Evolutionary conservation across 352 stramenopile species (phyloP).

Genomic region (Thraustotheca clavata): DNA sequence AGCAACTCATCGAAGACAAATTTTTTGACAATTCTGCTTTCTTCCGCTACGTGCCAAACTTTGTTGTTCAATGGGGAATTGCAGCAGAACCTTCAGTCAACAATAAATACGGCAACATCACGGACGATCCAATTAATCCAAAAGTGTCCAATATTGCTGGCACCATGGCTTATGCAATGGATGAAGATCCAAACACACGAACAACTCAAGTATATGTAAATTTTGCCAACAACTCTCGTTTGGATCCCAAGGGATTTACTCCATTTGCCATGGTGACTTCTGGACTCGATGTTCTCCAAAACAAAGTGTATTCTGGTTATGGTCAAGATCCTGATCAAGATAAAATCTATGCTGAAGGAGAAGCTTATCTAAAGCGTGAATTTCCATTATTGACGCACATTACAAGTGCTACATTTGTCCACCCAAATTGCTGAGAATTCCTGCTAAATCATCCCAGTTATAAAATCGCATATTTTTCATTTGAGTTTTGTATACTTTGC

Average conservation of each 20-base stretch:
- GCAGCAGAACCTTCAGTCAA: conserved; percentile 33
- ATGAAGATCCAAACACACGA: conserved; percentile 4
- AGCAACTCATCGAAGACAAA: conserved; percentile 28
- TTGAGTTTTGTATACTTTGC: no score
- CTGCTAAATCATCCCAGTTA: not conserved
- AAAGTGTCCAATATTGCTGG: conserved; percentile 2
- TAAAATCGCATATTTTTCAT: not conserved
- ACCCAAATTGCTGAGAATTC: not conserved
- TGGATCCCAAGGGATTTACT: conserved; percentile 14
- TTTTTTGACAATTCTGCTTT: conserved; percentile 42
- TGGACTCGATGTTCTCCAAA: conserved; percentile 2
- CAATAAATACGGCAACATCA: conserved; percentile 28
- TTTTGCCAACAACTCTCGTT: conserved; percentile 19
- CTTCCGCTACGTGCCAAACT: conserved; percentile 36
- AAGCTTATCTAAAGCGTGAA: conserved; percentile 21
- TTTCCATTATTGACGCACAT: conserved; percentile 25
- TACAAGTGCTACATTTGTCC: not conserved
- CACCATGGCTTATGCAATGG: conserved; percentile 13
- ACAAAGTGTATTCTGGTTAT: conserved; percentile 17
- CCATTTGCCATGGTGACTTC: conserved; percentile 20
- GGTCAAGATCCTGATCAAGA: conserved; percentile 13
- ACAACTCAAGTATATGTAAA: conserved; percentile 21
- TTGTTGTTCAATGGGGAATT: conserved; percentile 65
- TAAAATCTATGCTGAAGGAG: conserved; percentile 24
- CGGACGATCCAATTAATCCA: not conserved